Conservation (phyloP, 202 grass and related monocot genomes). For the Elaeis oleifera region DNA sequence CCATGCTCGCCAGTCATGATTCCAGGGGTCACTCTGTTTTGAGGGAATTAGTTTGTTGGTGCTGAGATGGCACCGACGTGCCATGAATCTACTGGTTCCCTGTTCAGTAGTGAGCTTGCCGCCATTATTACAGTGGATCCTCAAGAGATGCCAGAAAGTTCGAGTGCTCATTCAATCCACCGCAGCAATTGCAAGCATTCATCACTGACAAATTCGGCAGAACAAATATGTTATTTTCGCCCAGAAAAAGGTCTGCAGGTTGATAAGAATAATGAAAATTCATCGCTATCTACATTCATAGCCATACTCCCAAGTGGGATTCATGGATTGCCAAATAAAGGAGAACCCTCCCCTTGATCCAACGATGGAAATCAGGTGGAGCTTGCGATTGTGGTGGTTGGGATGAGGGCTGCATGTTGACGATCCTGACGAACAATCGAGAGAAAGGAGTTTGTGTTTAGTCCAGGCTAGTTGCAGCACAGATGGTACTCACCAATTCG, state of each 20-base stretch:
- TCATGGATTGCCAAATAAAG: constrained; percentile 56
- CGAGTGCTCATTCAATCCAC: constrained; percentile 15
- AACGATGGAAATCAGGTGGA: constrained; percentile 84
- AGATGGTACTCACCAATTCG: constrained; percentile 55
- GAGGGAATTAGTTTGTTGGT: constrained; percentile 80
- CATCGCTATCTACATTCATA: constrained; percentile 25
- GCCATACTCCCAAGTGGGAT: constrained; percentile 78
- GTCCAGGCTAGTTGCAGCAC: constrained; percentile 17
- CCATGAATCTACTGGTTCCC: constrained; percentile 30
- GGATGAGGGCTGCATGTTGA: constrained; percentile 87
- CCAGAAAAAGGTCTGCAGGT: constrained; percentile 26
- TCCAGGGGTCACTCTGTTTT: constrained; percentile 26
- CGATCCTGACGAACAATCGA: constrained; percentile 37
- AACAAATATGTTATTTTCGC: constrained; percentile 23
- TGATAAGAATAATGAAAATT: constrained; percentile 26
- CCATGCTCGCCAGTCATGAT: constrained; percentile 40
- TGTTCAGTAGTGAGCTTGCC: constrained; percentile 49
- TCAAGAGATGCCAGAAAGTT: constrained; percentile 28
- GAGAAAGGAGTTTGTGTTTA: constrained; percentile 24
- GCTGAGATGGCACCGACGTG: constrained; percentile 34
- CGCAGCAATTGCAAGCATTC: neutral
- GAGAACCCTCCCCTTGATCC: constrained; percentile 58
- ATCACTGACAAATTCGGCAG: constrained; percentile 8
- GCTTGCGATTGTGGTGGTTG: constrained; percentile 93
- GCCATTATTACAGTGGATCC: constrained; percentile 50